Conservation (phyloP, 345 rosid species). For the Rhizophora apiculata region DNA sequence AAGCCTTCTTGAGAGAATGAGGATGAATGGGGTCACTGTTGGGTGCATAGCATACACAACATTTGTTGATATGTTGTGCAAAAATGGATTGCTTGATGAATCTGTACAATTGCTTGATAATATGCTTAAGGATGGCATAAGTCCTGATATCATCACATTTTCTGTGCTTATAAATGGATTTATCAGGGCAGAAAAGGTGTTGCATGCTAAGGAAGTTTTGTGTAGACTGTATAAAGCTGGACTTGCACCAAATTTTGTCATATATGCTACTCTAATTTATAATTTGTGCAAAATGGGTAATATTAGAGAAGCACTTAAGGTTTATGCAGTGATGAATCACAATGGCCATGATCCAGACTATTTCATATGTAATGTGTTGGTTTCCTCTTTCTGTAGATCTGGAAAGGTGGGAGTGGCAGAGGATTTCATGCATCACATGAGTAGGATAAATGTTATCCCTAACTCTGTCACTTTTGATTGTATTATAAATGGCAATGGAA, state of each 20-base stretch:
- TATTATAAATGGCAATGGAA: conserved; percentile 63
- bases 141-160: conserved; percentile 70
- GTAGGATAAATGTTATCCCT: conserved; percentile 39
- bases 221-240: conserved; percentile 66
- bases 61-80: conserved; percentile 73
- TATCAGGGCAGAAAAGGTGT: conserved; percentile 45
- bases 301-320: conserved; percentile 53
- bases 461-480: conserved; percentile 58
- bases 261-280: conserved; percentile 60
- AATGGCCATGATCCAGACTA: conserved; percentile 42
- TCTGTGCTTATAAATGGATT: conserved; percentile 81
- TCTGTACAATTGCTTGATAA: conserved; percentile 48
- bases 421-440: conserved; percentile 58
- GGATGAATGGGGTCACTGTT: conserved; percentile 44
- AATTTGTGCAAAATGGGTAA: conserved; percentile 52
- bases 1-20: conserved; percentile 63
- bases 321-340: conserved; percentile 54
- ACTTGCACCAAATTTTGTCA: conserved; percentile 49
- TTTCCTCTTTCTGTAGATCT: conserved; percentile 60
- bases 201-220: conserved; percentile 52
- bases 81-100: conserved; percentile 53
- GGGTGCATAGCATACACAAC: conserved; percentile 60
- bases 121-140: conserved; percentile 58
- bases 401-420: conserved; percentile 68
- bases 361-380: conserved; percentile 54